These are phyloP conservation scores for Citrus mangshanensis DNA, from an alignment of 345 rosid genomes.

Conservation along the genomic window DNA sequence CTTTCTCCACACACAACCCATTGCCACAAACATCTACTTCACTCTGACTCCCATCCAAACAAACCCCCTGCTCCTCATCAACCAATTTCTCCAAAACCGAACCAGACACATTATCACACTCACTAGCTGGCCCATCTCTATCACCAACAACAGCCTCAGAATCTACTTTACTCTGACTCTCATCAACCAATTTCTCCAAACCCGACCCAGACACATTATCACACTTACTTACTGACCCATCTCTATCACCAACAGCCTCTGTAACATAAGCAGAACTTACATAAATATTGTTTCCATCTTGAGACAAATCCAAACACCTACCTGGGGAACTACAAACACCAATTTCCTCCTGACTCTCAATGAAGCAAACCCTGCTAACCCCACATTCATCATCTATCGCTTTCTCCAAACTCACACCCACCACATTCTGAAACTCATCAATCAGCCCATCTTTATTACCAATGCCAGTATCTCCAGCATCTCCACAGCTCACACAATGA, in stretches of 20 bases:
- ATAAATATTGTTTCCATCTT: background rate
- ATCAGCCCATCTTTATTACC: background rate
- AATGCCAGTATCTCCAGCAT: background rate
- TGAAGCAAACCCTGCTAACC: background rate
- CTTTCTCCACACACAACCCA: constrained; percentile 14
- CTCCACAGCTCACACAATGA: constrained; percentile 13
- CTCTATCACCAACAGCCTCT: constrained; percentile 2
- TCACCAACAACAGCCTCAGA: background rate
- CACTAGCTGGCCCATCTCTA: constrained; percentile 2
- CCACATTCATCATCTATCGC: constrained; percentile 3
- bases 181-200: background rate
- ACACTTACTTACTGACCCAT: background rate
- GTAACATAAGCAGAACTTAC: background rate
- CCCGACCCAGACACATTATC: background rate
- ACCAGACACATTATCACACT: constrained; percentile 5
- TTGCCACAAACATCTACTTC: constrained; percentile 11
- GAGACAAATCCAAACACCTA: constrained; percentile 3
- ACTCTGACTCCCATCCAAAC: constrained; percentile 6
- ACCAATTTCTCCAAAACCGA: background rate
- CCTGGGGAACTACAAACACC: constrained; percentile 4
- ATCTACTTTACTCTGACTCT: constrained; percentile 12
- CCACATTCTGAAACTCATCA: constrained; percentile 7
- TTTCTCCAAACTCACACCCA: constrained; percentile 2
- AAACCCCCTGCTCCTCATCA: constrained; percentile 5
- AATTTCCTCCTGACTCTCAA: constrained; percentile 2